These are phyloP conservation scores for Umbelopsis sp. DNA, from an alignment of 192 early-diverging fungal species.

Conservation along the genomic window DNA sequence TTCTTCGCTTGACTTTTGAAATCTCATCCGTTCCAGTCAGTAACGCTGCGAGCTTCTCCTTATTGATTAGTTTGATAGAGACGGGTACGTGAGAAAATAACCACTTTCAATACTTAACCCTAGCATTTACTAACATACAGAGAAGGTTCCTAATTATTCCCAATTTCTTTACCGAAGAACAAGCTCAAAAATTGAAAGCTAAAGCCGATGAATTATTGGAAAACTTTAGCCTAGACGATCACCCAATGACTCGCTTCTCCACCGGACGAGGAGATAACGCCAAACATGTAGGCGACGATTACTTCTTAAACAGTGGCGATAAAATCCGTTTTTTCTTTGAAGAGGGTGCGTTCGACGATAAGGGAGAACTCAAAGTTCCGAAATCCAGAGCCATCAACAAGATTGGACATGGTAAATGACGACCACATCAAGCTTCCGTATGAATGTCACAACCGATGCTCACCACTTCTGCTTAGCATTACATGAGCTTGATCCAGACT, in stretches of 20 bases:
- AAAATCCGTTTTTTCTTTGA: conserved; percentile 91
- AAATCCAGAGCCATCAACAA: conserved; percentile 82
- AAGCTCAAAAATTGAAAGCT: conserved; percentile 45
- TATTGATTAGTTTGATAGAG: conserved; percentile 25
- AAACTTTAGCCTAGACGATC: conserved; percentile 63
- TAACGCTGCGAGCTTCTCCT: not conserved
- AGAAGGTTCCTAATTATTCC: conserved; percentile 64
- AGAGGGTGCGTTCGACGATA: conserved; percentile 71
- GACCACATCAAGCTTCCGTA: not conserved
- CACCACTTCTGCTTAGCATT: conserved; percentile 46
- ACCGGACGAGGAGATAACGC: conserved; percentile 60
- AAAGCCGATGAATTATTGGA: conserved; percentile 62
- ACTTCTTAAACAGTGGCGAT: conserved; percentile 85
- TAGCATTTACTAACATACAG: not conserved
- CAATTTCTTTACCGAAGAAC: conserved; percentile 63
- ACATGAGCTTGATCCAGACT: conserved; percentile 81
- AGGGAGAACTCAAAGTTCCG: conserved; percentile 64
- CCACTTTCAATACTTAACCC: not conserved
- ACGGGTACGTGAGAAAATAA: conserved; percentile 19
- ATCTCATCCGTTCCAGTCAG: too few relatives aligned
- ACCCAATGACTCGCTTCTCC: conserved; percentile 79
- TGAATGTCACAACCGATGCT: not conserved
- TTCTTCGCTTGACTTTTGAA: not conserved
- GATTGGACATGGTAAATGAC: conserved; percentile 76
- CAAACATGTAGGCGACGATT: conserved; percentile 82